These are phyloP conservation scores for Populus hybrid DNA, from an alignment of 441 rosid species.

Conservation along the genomic window DNA sequence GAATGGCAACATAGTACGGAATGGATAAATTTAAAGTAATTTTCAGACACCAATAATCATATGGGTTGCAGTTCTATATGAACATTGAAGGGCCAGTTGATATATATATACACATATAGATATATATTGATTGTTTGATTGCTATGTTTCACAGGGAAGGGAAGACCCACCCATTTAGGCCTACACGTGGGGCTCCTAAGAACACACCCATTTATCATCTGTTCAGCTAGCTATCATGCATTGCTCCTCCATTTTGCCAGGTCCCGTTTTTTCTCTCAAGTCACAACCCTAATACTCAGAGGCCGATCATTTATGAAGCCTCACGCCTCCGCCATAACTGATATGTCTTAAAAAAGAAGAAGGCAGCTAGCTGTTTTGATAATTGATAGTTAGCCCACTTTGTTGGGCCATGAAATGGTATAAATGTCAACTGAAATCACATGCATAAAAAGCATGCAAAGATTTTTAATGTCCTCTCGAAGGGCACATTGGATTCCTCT, in stretches of 20 bases:
- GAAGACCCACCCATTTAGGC: slow-evolving; percentile 10
- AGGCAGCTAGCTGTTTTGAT: not conserved
- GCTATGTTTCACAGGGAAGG: slow-evolving; percentile 12
- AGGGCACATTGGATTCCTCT: slow-evolving; percentile 40
- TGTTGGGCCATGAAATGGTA: not conserved
- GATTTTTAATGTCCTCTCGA: slow-evolving; percentile 11
- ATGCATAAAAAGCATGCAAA: slow-evolving; percentile 9
- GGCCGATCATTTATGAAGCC: not conserved
- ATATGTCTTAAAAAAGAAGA: not conserved
- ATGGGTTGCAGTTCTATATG: slow-evolving; percentile 4
- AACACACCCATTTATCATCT: not conserved
- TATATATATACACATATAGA: not conserved
- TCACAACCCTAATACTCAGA: not conserved
- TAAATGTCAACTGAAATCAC: slow-evolving; percentile 15
- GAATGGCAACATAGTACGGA: slow-evolving; percentile 8
- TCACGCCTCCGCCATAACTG: not conserved
- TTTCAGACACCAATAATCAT: not conserved
- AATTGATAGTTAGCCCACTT: not conserved
- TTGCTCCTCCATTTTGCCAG: not conserved
- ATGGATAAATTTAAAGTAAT: not conserved
- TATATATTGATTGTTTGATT: not conserved
- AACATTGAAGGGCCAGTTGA: slow-evolving; percentile 1
- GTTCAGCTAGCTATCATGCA: not conserved
- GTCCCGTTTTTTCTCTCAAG: not conserved
- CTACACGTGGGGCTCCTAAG: slow-evolving; percentile 1